phyloP scores from a whole-genome alignment of 2,329 filamentous ascomycete genomes.

The Colletotrichum sp. region DNA sequence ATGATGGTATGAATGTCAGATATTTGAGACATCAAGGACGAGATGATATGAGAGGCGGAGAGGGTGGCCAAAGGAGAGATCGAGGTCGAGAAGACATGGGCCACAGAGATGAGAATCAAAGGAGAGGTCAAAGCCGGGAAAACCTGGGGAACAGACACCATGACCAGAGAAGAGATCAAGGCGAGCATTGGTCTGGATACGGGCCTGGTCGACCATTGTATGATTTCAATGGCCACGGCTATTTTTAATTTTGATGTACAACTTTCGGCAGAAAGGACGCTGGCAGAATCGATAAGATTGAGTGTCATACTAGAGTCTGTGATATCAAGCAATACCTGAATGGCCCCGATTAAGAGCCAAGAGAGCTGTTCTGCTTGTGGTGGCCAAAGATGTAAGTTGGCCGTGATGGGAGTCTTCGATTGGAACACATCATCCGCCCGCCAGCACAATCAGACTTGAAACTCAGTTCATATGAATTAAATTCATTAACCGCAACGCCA shows the following conservation, averaged over 20 bases:
- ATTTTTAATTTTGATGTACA: not conserved
- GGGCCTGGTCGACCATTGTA: not conserved
- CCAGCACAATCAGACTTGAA: not conserved
- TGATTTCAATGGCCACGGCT: not conserved
- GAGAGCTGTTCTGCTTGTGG: too few relatives aligned
- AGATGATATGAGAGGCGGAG: not conserved
- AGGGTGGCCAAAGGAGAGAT: not conserved
- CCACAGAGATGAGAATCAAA: not conserved
- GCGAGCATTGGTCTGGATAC: not conserved
- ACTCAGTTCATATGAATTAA: not conserved
- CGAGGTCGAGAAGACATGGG: not conserved
- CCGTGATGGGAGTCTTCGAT: too few relatives aligned
- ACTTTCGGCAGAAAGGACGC: not conserved
- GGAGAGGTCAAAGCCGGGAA: fast-evolving
- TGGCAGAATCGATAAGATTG: not conserved
- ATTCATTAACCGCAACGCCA: not conserved
- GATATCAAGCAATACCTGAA: not conserved
- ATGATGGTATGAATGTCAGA: not conserved
- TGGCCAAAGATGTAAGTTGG: too few relatives aligned
- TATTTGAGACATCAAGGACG: not conserved
- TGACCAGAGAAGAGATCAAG: not conserved
- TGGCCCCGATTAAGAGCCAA: too few relatives aligned
- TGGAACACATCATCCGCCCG: not conserved
- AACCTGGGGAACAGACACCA: not conserved
- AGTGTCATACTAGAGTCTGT: fast-evolving